These are phyloP conservation scores for Stromatinia cepivora DNA, from an alignment of 2,329 filamentous ascomycete genomes.

Conservation along the genomic window DNA sequence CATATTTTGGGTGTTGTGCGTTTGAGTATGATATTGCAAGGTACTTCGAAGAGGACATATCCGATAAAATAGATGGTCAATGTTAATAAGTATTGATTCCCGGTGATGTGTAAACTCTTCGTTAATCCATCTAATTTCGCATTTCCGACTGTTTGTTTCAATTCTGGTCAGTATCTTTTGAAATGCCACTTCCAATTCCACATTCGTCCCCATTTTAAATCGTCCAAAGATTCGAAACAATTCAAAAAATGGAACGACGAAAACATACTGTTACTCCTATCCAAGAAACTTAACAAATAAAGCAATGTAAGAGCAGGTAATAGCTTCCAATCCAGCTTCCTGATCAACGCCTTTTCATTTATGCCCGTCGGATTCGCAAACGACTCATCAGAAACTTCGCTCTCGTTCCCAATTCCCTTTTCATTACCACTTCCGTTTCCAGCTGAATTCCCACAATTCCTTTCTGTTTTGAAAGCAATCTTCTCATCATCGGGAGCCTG, in stretches of 20 bases:
- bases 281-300: conserved; percentile 58
- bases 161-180: neutral
- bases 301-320: conserved; percentile 56
- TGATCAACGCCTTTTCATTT: conserved; percentile 57
- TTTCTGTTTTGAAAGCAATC: neutral
- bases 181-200: neutral
- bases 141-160: conserved; percentile 53
- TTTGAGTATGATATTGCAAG: conserved; percentile 63
- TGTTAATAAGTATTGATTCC: conserved; percentile 64
- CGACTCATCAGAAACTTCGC: conserved; percentile 27
- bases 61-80: conserved; percentile 66
- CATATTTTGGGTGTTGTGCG: conserved; percentile 57
- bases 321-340: conserved; percentile 55
- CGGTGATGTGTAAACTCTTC: conserved; percentile 54
- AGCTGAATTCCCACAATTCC: neutral
- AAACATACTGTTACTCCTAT: conserved; percentile 56
- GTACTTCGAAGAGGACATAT: conserved; percentile 58
- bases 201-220: no score
- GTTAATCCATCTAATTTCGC: conserved; percentile 57
- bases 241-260: neutral
- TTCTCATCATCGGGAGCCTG: conserved; percentile 3
- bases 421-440: neutral
- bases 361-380: conserved; percentile 40
- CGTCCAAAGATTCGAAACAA: neutral
- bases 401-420: conserved; percentile 15